phyloP scores from a whole-genome alignment of 2,329 filamentous ascomycete species.

The Sporothrix inflata region DNA sequence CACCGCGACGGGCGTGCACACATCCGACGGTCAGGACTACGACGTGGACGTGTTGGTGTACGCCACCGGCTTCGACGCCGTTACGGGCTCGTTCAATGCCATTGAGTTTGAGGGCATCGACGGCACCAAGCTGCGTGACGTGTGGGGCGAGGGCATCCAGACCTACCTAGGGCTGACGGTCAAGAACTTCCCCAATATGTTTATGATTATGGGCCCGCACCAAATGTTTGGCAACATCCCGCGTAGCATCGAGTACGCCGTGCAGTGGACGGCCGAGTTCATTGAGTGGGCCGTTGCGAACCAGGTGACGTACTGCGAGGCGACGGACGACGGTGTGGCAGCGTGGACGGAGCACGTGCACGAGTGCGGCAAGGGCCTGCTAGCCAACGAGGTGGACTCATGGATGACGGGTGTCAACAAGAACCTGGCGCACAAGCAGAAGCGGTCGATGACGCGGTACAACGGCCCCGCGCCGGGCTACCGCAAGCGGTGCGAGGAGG shows the following conservation, averaged over 20 bases:
- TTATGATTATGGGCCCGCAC: conserved; percentile 36
- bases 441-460: conserved; percentile 52
- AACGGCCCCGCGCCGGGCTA: conserved; percentile 50
- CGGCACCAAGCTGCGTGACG: conserved; percentile 47
- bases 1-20: conserved; percentile 45
- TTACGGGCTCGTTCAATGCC: conserved; percentile 40
- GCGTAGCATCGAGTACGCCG: conserved; percentile 57
- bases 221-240: conserved; percentile 59
- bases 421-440: conserved; percentile 52
- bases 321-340: conserved; percentile 45
- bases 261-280: conserved; percentile 56
- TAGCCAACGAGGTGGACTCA: conserved; percentile 53
- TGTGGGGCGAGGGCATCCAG: conserved; percentile 43
- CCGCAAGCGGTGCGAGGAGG: conserved; percentile 43
- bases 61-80: conserved; percentile 43
- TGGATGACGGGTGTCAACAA: conserved; percentile 62
- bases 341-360: conserved; percentile 54
- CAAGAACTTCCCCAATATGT: conserved; percentile 33
- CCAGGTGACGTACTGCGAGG: conserved; percentile 44
- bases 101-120: conserved; percentile 36
- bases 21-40: conserved; percentile 43
- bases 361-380: conserved; percentile 48
- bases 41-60: conserved; percentile 43
- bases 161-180: conserved; percentile 38
- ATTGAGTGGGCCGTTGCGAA: conserved; percentile 42